Conservation (phyloP, 2,329 filamentous ascomycete genomes). For the Aspergillus bombycis region DNA sequence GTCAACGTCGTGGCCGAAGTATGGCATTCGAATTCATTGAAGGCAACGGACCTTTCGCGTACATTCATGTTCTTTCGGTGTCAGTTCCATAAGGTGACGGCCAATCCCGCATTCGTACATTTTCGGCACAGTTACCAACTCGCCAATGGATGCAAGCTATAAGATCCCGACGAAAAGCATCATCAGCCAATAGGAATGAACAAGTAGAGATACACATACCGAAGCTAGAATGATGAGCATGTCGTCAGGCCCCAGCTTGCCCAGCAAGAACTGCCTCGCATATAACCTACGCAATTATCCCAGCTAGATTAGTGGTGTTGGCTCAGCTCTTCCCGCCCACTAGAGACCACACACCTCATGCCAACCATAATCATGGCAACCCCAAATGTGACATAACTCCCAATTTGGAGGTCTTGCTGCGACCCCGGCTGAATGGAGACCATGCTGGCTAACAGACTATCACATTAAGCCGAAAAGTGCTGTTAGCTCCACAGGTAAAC, state of each 20-base stretch:
- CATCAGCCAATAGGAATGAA: background rate
- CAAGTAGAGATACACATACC: background rate
- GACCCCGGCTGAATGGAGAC: background rate
- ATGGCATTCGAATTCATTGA: background rate
- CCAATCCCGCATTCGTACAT: constrained; percentile 3
- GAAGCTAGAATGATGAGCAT: background rate
- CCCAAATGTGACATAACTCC: background rate
- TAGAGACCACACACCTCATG: background rate
- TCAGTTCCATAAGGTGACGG: background rate
- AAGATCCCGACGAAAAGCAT: background rate
- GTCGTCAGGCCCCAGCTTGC: background rate
- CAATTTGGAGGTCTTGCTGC: background rate
- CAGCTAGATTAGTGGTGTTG: background rate
- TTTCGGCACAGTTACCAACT: background rate
- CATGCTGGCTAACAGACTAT: background rate
- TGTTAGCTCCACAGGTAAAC: background rate
- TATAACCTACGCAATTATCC: background rate
- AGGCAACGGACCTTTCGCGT: background rate
- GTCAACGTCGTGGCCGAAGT: background rate
- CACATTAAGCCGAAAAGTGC: background rate
- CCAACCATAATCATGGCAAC: background rate
- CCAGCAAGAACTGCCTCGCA: background rate
- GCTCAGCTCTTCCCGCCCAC: background rate
- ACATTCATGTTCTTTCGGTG: background rate
- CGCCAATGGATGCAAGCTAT: background rate